Evolutionary conservation across 768 basidiomycete genomes (phyloP), one percentile per base, ranked within the genome.

Genomic region (Tricholoma hemisulphureum): DNA sequence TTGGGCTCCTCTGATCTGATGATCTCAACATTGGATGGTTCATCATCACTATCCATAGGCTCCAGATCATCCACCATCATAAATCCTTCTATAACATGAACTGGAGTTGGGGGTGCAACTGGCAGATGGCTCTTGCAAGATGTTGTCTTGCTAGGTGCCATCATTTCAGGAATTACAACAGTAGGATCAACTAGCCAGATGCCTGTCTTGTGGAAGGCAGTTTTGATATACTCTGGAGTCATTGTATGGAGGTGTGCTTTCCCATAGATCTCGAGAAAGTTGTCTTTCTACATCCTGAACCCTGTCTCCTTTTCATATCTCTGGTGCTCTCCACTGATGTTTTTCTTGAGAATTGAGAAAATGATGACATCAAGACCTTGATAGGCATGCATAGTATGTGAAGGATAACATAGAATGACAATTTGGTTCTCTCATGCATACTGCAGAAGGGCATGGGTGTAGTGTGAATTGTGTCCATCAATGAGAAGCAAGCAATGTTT

Each of bases 281-380:
- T 61, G n/a, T 8, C 71, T 65, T 51, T 60, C 70, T 24, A 61
- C 35, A 37, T 37, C 13, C 13, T 11, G 13, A 14, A 1, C 35
- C 35, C 35, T 14, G 35, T 37, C n/a, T 16, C n/a, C 35, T 37
- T 37, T 16, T 37, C 35, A 16, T 37, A 37, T 37, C 13, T 16
- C 35, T 16, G 13, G 35, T 5, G 14, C 35, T 37, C 35, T 14
- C n/a, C 35, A 11, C 35, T 5, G n/a, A 37, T 37, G n/a, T 37
- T 50, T n/a, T 60, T 59, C 61, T 80, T 79, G 68, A 78, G 67
- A 34, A 39, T 63, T n/a, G 66, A 69, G 61, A 80, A 80, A 57
- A 74, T 74, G 0, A 75, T 71, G 28, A 79, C 75, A 63, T 80
- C 76, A 31, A 80, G 73, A 14, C 77, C 76, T 63, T 80, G 77